Conservation (phyloP, 106 monocot genomes). For the Amphibolis antarctica region DNA sequence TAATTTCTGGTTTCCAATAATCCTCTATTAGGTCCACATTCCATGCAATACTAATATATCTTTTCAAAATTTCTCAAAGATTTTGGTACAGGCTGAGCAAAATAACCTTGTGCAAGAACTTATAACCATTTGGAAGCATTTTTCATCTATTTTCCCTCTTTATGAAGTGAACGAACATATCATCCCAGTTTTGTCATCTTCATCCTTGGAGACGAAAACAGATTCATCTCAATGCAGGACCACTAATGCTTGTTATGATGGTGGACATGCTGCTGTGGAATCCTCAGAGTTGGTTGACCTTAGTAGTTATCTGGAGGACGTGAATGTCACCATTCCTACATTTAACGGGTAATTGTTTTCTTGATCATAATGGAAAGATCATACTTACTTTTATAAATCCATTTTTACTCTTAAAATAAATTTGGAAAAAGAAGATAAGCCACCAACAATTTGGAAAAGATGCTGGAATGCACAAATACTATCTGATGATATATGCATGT, state of each 20-base stretch:
- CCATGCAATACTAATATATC: not conserved
- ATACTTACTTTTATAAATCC: too few relatives aligned
- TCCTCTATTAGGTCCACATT: not conserved
- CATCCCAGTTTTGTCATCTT: constrained; percentile 6
- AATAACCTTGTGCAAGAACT: constrained; percentile 32
- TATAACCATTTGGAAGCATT: constrained; percentile 45
- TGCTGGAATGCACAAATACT: too few relatives aligned
- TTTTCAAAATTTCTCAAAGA: constrained; percentile 25
- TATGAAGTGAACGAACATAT: constrained; percentile 18
- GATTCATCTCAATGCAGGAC: not conserved
- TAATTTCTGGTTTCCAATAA: constrained; percentile 7
- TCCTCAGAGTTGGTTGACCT: constrained; percentile 41
- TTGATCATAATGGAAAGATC: not conserved
- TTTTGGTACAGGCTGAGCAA: constrained; percentile 36
- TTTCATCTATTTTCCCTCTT: constrained; percentile 44
- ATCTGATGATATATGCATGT: too few relatives aligned
- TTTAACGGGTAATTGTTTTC: constrained; percentile 65
- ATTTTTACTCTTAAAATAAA: too few relatives aligned
- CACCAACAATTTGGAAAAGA: too few relatives aligned
- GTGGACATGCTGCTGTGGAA: constrained; percentile 9
- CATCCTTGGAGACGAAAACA: not conserved
- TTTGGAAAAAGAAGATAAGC: too few relatives aligned
- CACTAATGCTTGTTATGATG: constrained; percentile 2
- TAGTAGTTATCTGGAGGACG: constrained; percentile 29
- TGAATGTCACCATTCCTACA: constrained; percentile 52